A percentile compares a stretch with the other conserved stretches of the same genome.
Conservation (phyloP, 1,139 yeast species). For the Pichia sp. region DNA sequence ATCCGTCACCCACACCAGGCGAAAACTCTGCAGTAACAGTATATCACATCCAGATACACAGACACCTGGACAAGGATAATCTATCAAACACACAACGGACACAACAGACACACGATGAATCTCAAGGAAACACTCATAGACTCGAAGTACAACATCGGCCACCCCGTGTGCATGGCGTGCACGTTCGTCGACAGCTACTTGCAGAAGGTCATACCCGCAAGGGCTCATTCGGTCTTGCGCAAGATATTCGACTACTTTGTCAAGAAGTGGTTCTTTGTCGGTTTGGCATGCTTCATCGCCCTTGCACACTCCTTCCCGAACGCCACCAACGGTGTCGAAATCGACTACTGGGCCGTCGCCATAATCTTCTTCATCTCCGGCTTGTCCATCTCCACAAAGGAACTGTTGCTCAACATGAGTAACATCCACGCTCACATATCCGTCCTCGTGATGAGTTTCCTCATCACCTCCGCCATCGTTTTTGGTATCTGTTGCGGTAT, state of each 20-base stretch:
- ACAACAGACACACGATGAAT: too few relatives aligned
- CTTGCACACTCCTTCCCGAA: slow-evolving; percentile 73
- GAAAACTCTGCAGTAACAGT: too few relatives aligned
- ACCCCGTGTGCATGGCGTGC: slow-evolving; percentile 9
- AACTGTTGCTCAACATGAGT: slow-evolving; percentile 55
- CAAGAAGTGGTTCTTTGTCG: slow-evolving; percentile 65
- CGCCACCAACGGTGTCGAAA: slow-evolving; percentile 28
- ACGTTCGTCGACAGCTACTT: neutral
- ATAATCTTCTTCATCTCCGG: slow-evolving; percentile 81
- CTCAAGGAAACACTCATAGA: neutral
- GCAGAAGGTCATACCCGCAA: slow-evolving; percentile 2
- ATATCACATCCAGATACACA: too few relatives aligned
- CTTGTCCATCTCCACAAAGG: slow-evolving; percentile 65
- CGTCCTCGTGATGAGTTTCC: slow-evolving; percentile 64
- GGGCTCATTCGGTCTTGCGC: slow-evolving; percentile 3
- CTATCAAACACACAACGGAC: too few relatives aligned
- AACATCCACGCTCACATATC: slow-evolving; percentile 85
- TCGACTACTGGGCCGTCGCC: slow-evolving; percentile 87
- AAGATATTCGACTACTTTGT: slow-evolving; percentile 12
- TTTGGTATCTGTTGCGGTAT: slow-evolving; percentile 75
- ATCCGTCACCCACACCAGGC: too few relatives aligned
- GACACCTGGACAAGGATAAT: too few relatives aligned
- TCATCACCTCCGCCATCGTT: slow-evolving; percentile 72
- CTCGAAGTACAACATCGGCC: neutral
- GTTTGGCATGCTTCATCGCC: slow-evolving; percentile 68